Percentiles rank a stretch among this genome's conserved stretches.
These are phyloP conservation scores for Hanseniaspora uvarum DNA, from an alignment of 1,139 yeast genomes.

Conservation along the genomic window DNA sequence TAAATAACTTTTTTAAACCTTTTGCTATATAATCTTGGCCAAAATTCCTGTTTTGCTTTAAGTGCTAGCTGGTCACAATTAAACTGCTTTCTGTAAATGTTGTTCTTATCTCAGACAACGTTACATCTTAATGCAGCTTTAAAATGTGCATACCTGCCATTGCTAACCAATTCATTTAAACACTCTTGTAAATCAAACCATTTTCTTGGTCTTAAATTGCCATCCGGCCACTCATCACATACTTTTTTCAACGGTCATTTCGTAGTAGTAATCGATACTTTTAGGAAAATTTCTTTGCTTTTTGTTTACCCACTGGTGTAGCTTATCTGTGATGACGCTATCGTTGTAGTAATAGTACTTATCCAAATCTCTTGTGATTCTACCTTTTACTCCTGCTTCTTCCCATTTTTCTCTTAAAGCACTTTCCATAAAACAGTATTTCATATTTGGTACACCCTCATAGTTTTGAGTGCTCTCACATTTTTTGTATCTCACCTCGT, in stretches of 20 bases:
- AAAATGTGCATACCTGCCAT: conserved; percentile 8
- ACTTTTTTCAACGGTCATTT: background rate
- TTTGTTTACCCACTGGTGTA: background rate
- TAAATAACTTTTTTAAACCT: background rate
- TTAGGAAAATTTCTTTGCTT: background rate
- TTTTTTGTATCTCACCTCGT: conserved; percentile 41
- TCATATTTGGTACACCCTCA: background rate
- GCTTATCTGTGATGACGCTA: background rate
- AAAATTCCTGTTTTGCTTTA: background rate
- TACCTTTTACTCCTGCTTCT: conserved; percentile 83
- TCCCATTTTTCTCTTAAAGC: conserved; percentile 95
- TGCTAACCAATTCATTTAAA: conserved; percentile 4
- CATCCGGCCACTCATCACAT: conserved; percentile 6
- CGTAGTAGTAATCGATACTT: conserved; percentile 7
- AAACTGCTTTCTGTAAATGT: background rate
- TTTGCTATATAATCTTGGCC: background rate
- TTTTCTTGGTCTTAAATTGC: background rate
- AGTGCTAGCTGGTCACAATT: background rate
- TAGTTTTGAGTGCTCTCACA: background rate
- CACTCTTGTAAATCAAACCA: conserved; percentile 3
- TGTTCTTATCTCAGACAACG: background rate
- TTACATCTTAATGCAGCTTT: conserved; percentile 2
- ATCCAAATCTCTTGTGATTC: conserved; percentile 28
- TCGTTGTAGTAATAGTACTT: background rate
- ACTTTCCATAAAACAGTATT: conserved; percentile 34